Evolutionary conservation across 352 stramenopile species (phyloP).

Genomic region (Globisporangium parvum): DNA sequence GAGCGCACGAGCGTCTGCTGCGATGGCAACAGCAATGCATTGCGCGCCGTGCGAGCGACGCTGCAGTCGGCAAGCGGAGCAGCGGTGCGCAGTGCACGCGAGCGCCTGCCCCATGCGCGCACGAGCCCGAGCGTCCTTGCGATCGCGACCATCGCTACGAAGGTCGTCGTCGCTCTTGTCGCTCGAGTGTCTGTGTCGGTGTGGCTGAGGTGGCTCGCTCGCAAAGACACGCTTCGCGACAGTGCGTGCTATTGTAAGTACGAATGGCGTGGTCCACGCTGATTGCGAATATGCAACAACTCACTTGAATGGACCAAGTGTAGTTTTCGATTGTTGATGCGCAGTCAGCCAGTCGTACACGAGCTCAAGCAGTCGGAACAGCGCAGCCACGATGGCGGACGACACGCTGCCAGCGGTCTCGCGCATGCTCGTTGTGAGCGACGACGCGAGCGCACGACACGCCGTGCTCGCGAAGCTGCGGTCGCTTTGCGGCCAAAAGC

Average conservation of each 20-base stretch:
- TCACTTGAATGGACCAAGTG: too few species aligned
- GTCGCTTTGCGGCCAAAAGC: conserved; percentile 24
- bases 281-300: too few species aligned
- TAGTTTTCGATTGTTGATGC: too few species aligned
- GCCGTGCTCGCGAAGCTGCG: conserved; percentile 23
- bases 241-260: too few species aligned
- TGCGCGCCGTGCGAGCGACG: neutral
- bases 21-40: neutral
- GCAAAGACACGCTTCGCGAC: too few species aligned
- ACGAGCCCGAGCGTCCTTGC: conserved; percentile 1
- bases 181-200: conserved; percentile 1
- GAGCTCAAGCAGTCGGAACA: too few species aligned
- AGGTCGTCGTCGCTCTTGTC: neutral
- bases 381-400: conserved; percentile 4
- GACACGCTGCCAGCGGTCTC: neutral
- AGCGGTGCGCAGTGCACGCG: neutral
- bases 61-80: neutral
- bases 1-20: conserved; percentile 9
- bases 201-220: too few species aligned
- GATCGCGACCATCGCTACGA: conserved; percentile 9
- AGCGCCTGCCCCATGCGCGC: conserved; percentile 3
- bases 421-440: conserved; percentile 39
- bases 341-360: too few species aligned
- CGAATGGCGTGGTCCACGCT: too few species aligned
- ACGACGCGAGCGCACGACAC: conserved; percentile 18